Base-by-base conservation (phyloP, 129 eudicot genomes). In the Smallanthus sonchifolius region DNA sequence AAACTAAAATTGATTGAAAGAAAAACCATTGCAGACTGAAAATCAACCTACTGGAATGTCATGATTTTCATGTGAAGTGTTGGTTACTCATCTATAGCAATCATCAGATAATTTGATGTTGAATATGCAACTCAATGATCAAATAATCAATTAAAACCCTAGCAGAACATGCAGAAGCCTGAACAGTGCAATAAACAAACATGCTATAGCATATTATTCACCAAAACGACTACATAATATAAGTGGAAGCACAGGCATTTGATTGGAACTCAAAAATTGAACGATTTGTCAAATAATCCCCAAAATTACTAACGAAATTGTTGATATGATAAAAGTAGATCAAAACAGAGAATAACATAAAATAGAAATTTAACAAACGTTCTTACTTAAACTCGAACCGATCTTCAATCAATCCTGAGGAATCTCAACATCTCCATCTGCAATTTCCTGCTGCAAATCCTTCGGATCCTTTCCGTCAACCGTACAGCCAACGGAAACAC, bases 361-460 rank as follows among this genome's bases (percentile, higher is more conserved):
- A 56, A 3, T 1, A 59, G 2, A 59, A 28, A 59, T 11, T 39
- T 59, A 59, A 28, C 65, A 59, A 24, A 10, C 38, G 60, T 49
- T 49, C 56, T 49, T n/a, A 49, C 56, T 49, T 15, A 11, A 54
- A 2, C 3, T 17, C 32, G 17, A 54, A 49, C 0, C n/a, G 6
- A 56, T 56, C 65, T 54, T 2, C 65, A 10, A 39, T 65, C 70
- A 65, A 65, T 65, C 70, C 28, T 38, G 70, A 8, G 70, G 70
- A 38, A 65, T 65, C 14, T 65, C 70, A 65, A 65, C 70, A 65
- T 65, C 70, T 36, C 51, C 70, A 17, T 40, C 70, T 0, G 70
- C 52, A 38, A 65, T 65, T 10, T 65, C 51, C 51, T 65, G 24
- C 43, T 62, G 67, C 44, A 62, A 62, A 62, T 62, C 67, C 44